Evolutionary conservation across 176 grass and related monocot genomes (phyloP).

Genomic region (Sorghum bicolor): DNA sequence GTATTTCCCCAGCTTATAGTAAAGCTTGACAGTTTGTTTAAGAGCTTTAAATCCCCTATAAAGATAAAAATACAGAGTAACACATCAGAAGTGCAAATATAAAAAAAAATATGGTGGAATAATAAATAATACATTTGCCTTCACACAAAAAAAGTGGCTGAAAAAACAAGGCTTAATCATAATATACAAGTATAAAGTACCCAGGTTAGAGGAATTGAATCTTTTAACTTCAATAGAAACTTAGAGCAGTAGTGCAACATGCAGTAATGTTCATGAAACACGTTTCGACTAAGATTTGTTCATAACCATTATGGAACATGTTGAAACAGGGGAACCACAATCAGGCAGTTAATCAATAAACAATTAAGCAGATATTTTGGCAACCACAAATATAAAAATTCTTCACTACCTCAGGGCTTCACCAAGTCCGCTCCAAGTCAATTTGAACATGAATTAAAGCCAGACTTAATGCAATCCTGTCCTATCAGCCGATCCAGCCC

Average conservation of each 20-base stretch:
- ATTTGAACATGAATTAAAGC: not conserved
- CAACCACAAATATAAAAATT: not conserved
- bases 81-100: not conserved
- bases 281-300: not conserved
- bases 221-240: not conserved
- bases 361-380: not conserved
- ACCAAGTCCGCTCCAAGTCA: not conserved
- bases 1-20: slow-evolving; percentile 87
- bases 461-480: not conserved
- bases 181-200: not conserved
- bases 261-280: not conserved
- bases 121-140: slow-evolving; percentile 11
- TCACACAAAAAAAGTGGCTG: not conserved
- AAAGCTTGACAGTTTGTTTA: slow-evolving; percentile 99
- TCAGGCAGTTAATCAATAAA: not conserved
- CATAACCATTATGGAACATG: not conserved
- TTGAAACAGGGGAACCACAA: not conserved
- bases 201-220: not conserved
- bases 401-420: not conserved
- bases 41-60: slow-evolving; percentile 94
- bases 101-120: not conserved
- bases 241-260: not conserved
- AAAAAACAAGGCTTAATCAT: not conserved
- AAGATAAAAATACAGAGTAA: slow-evolving; percentile 17
- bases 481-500: not conserved